A percentile compares a stretch with the other conserved stretches of the same genome.
Conservation (phyloP, 805 yeast species). For the Zygotorulaspora danielsina region DNA sequence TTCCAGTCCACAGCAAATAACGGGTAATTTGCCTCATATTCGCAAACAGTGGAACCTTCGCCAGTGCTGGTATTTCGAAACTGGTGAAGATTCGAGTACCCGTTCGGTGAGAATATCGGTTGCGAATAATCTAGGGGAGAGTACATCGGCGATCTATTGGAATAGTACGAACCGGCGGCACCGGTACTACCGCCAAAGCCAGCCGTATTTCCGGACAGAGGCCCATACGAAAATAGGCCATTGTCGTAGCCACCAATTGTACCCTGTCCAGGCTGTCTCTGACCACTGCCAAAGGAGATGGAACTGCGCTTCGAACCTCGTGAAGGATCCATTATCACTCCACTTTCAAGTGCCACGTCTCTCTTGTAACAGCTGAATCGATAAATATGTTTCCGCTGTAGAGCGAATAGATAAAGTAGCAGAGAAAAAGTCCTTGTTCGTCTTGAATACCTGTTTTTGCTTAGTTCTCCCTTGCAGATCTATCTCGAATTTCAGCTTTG, state of each 20-base stretch:
- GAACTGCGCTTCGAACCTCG: conserved; percentile 32
- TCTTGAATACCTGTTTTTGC: too few species aligned
- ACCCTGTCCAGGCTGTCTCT: conserved; percentile 19
- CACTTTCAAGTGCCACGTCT: conserved; percentile 1
- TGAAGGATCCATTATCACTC: conserved; percentile 24
- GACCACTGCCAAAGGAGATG: conserved; percentile 29
- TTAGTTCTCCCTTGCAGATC: too few species aligned
- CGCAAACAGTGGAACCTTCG: conserved; percentile 20
- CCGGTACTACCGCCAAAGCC: conserved; percentile 6
- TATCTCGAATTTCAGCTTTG: too few species aligned
- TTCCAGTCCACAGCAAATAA: conserved; percentile 36
- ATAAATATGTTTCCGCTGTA: too few species aligned
- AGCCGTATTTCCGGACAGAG: conserved; percentile 6
- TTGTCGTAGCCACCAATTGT: conserved; percentile 11
- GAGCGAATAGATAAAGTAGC: too few species aligned
- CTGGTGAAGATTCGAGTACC: conserved; percentile 19
- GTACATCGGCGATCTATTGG: conserved; percentile 29
- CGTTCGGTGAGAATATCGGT: conserved; percentile 13
- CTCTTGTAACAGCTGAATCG: neutral
- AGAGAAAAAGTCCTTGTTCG: too few species aligned
- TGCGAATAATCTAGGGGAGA: conserved; percentile 29
- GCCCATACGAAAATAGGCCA: neutral
- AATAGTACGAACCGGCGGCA: conserved; percentile 7
- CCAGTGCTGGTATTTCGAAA: conserved; percentile 15
- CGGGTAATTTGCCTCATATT: conserved; percentile 29